Evolutionary conservation across 495 filamentous ascomycete genomes (phyloP), one percentile per base, ranked within the genome.

Genomic region (Bathelium albidoporum): DNA sequence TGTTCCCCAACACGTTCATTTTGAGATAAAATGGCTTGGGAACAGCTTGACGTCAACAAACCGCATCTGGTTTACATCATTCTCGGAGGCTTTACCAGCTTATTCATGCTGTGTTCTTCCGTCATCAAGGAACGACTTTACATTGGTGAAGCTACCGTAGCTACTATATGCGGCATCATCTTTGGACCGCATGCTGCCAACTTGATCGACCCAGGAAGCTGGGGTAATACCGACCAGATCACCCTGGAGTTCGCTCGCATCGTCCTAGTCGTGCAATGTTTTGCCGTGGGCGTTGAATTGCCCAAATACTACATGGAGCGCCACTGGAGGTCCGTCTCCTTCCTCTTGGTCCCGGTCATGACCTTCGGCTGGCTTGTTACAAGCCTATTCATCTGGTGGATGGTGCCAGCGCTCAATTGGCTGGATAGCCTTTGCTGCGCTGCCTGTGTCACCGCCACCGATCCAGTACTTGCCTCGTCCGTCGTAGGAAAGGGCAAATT

Each of bases 401-500:
- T 99, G 83, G 85, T 97, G 28, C 81, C 82, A 39, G 75, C 84
- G 10, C 80, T 97, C 62, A 85, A 82, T 69, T 97, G 89, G 89
- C 83, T 97, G 45, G 89, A 97, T 72, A 89, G 88, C 69, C 82
- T 99, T 60, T 83, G 86, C 20, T 81, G 87, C 66, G 89, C 95
- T 11, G 92, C 95, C 31, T 99, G 95, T 71, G 91, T 99, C 39
- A 99, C 95, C 1, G 95, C 95, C 24, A 99, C 95, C 2, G 95
- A 99, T 77, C 95, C 95, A 53, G 95, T 99, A 61, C 80, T 99
- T 68, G 95, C 95, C 36, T 96, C 93, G 36, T 97, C 95, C 18
- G 95, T 99, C 60, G 95, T 99, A 45, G 95, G 95, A 72, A 97
- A 96, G 76, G 95, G 95, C 69, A 97, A 97, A 73, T 99, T 99